Base-by-base conservation (phyloP, 805 yeast genomes). In the Lipomyces lipofer region DNA sequence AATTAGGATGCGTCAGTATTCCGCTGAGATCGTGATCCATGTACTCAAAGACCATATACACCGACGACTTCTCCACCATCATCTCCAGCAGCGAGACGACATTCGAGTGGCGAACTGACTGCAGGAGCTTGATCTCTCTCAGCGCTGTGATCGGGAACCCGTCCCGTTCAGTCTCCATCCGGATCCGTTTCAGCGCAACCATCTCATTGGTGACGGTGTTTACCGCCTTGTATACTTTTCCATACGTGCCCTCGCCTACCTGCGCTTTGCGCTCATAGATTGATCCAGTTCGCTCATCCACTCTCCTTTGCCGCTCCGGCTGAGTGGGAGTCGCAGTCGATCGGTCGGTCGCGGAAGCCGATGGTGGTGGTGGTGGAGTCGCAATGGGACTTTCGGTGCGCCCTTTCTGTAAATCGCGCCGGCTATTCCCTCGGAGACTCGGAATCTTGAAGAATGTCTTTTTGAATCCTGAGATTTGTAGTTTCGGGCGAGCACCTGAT, bases 201-300 rank as follows among this genome's bases (percentile, higher is more conserved):
- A 78, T 73, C 54, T 80, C 82, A 1, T 80, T 77, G 0, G 96
- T 88, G 4, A 80, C 73, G 13, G 72, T 71, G 67, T 94, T 90
- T 46, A 75, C 76, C 0, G 97, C 96, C 67, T 90, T 89, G 73
- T 86, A 90, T 19, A 94, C 99, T 68, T 88, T 90, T 17, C 99
- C 99, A 69, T 94, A 94, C 0, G 98, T 94, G 8, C 99, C 99
- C 71, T 94, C 98, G n/a, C 99, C 99, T 4, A 94, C 98, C 67
- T 94, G 98, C 38, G 81, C 78, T 0, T 88, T 81, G 51, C 91
- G 75, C 60, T 85, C 84, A 68, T 86, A 89, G 1, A 79, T 36
- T 12, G 60, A 49, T 1, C 60, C 62, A 5, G 30, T 27, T 4
- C 46, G 53, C 6, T 55, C 62, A 9, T 47, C 51, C 7, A 8